Evolutionary conservation across 1,284 basidiomycete species (phyloP), one percentile per base, ranked within the genome.

Genomic region (Cryptococcus deneoformans): DNA sequence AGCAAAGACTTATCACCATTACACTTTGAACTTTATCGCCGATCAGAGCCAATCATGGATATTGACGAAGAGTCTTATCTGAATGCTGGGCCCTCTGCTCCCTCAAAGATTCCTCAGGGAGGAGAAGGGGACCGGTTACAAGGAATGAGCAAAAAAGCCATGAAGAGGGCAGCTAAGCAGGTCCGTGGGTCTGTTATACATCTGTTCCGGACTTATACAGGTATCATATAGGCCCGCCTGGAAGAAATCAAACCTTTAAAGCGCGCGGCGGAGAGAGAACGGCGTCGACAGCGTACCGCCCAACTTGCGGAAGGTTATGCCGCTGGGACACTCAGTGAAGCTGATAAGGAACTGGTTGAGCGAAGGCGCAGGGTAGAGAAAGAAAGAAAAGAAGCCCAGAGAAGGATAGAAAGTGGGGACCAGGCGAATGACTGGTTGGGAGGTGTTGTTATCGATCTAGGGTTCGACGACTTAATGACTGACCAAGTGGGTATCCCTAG

Each of bases 381-480:
- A 42, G 62, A 64, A 24, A 52, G 66, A 44, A 65, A 60, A 36
- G 53, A 47, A 16, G 60, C 54, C 1, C 63, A 59, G 38, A 85
- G 76, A 80, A 81, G 62, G 66, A 69, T 52, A 70, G 70, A 64
- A 52, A 58, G 44, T 43, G 71, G 61, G 45, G 61, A 61, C 49
- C 44, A 57, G 49, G 57, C 54, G 9, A 53, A 66, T n/a, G 63
- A 75, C 35, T 80, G 73, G 79, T 81, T 82, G 14, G 90, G 89
- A 8, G 84, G 83, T 39, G 82, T 99, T 2, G 85, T 96, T 20
- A 79, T 99, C 35, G 96, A 99, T 78, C 81, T 96, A 6, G 92
- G 87, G 2, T 99, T 99, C 72, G 96, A 99, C 75, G 86, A 92
- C 49, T 82, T 88, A 77, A 99, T 99, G 96, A 85, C 80, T 50